phyloP scores from a whole-genome alignment of 345 rosid genomes.

The Orychophragmus violaceus region DNA sequence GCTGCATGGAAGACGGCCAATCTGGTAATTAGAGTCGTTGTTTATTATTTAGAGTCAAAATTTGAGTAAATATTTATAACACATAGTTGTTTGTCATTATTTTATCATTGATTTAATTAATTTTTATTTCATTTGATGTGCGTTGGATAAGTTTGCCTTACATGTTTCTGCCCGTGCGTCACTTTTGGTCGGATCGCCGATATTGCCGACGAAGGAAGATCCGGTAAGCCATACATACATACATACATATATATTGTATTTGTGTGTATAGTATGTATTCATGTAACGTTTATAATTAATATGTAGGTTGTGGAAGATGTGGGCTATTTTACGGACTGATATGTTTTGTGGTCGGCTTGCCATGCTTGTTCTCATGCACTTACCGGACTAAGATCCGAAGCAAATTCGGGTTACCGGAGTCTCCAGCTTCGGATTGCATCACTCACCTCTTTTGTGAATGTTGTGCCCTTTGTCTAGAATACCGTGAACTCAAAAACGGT shows the following conservation, averaged over 20 bases:
- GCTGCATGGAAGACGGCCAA: slow-evolving; percentile 22
- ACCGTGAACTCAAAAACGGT: slow-evolving; percentile 58
- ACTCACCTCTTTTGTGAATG: slow-evolving; percentile 53
- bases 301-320: slow-evolving; percentile 47
- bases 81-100: not conserved
- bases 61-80: not conserved
- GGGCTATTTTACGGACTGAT: slow-evolving; percentile 44
- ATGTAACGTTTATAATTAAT: not conserved
- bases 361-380: slow-evolving; percentile 57
- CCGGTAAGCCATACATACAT: slow-evolving; percentile 26
- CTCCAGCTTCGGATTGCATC: slow-evolving; percentile 61
- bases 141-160: slow-evolving; percentile 13
- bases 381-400: slow-evolving; percentile 56
- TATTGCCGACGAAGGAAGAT: slow-evolving; percentile 51
- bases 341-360: slow-evolving; percentile 29
- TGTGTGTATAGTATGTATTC: not conserved
- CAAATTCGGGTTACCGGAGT: slow-evolving; percentile 52
- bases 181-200: slow-evolving; percentile 58
- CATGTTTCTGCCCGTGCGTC: slow-evolving; percentile 18
- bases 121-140: not conserved
- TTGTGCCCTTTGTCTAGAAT: slow-evolving; percentile 77
- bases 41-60: not conserved
- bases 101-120: not conserved
- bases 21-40: not conserved
- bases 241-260: not conserved